Evolutionary conservation across 1,284 basidiomycete genomes (phyloP), one percentile per base, ranked within the genome.

Genomic region (Coriolopsis trogii): DNA sequence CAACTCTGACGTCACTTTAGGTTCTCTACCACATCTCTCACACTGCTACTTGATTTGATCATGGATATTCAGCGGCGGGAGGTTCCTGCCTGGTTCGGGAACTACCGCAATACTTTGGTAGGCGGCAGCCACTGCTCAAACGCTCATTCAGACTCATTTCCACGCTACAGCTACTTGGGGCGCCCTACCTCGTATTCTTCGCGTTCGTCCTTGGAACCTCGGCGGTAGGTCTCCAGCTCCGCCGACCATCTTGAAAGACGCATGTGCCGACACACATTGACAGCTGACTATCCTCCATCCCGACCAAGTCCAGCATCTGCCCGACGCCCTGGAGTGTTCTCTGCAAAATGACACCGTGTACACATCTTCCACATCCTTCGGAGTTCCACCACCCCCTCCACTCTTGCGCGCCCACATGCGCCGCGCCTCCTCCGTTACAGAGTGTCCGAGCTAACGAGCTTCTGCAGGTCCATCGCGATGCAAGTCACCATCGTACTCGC

Each of bases 181-280:
- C 56, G 10, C 64, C 64, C 4, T 63, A 65, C 40, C 37, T 56
- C 16, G 46, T 55, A 1, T 60, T 64, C 52, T 6, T 56, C 8
- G 39, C 53, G 8, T 57, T 64, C 42, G 53, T 49, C 21, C 16
- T 48, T 13, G 47, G 55, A 25, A 38, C 54, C 16, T 25, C 25
- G 18, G 49, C 34, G 18, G 58, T 60, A 41, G 21, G 21, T 34
- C 21, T 30, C 41, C 6, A 20, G 6, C n/a, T 29, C 41, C 10
- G 31, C 26, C 15, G 31, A 28, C 25, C 29, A 21, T 2, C 9
- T 21, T 49, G 20, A 53, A 31, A 46, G 25, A 39, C 39, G n/a
- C n/a, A n/a, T n/a, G n/a, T n/a, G n/a, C n/a, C n/a, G n/a, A n/a
- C n/a, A n/a, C n/a, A n/a, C n/a, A n/a, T 20, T 33, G 28, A 28